These are phyloP conservation scores for Ceratocystis alfenasii DNA, from an alignment of 2,329 filamentous ascomycete species.

Conservation along the genomic window DNA sequence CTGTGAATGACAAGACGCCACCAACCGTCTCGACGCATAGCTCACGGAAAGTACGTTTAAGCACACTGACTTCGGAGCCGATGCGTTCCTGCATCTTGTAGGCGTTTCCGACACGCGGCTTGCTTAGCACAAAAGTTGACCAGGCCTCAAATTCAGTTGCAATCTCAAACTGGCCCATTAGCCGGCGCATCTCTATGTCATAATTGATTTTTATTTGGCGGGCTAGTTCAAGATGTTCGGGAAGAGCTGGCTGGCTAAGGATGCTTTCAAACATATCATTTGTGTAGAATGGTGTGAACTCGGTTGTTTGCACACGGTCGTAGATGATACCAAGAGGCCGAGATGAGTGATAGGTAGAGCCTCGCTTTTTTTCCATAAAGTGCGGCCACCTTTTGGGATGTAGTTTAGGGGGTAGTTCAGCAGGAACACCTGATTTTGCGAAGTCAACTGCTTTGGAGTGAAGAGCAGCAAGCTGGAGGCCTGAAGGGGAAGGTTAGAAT, in stretches of 20 bases:
- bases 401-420: constrained; percentile 50
- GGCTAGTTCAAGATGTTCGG: constrained; percentile 46
- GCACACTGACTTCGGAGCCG: constrained; percentile 49
- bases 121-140: constrained; percentile 70
- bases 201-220: constrained; percentile 61
- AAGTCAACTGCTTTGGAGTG: constrained; percentile 94
- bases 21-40: constrained; percentile 55
- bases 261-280: constrained; percentile 66
- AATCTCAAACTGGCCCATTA: constrained; percentile 79
- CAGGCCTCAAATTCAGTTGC: constrained; percentile 84
- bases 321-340: constrained; percentile 73
- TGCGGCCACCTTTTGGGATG: constrained; percentile 62
- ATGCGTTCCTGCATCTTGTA: constrained; percentile 85
- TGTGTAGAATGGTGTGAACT: constrained; percentile 63
- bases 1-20: constrained; percentile 29
- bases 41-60: constrained; percentile 58
- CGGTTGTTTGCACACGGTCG: constrained; percentile 54
- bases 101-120: constrained; percentile 58
- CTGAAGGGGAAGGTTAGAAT: constrained; percentile 29
- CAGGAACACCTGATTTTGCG: constrained; percentile 74
- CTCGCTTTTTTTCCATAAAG: constrained; percentile 63
- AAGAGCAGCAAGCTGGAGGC: constrained; percentile 58
- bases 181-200: constrained; percentile 59
- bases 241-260: constrained; percentile 43
- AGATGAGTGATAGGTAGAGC: constrained; percentile 50